Evolutionary conservation across 2,329 filamentous ascomycete genomes (phyloP).

Genomic region (Corniculantispora saksenae): DNA sequence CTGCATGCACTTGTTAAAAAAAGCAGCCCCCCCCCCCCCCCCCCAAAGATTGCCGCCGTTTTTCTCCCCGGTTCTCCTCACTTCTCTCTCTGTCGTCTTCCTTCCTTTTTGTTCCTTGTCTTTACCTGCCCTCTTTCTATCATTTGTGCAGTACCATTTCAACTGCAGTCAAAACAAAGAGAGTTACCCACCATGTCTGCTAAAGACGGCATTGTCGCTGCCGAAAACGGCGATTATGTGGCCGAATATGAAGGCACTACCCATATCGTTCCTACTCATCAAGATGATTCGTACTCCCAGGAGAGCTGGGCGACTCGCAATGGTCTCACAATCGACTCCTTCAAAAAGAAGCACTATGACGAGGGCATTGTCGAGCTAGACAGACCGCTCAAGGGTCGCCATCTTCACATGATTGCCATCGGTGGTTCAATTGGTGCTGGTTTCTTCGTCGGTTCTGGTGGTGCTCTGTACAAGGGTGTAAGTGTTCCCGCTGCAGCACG

Average conservation of each 20-base stretch:
- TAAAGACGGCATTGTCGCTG: conserved; percentile 17
- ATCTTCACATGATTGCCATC: too few species aligned
- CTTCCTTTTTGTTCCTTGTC: neutral
- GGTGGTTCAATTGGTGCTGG: too few species aligned
- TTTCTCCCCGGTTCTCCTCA: conserved; percentile 5
- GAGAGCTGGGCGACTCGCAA: conserved; percentile 37
- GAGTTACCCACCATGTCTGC: conserved; percentile 13
- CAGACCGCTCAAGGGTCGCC: conserved; percentile 54
- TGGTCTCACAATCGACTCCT: conserved; percentile 37
- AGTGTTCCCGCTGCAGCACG: conserved; percentile 24
- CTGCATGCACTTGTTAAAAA: conserved; percentile 11
- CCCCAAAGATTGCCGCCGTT: neutral
- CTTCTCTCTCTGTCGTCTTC: neutral
- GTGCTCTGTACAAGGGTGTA: conserved; percentile 53
- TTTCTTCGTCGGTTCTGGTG: too few species aligned
- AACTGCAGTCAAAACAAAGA: neutral
- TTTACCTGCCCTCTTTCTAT: too few species aligned
- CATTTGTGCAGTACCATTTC: neutral
- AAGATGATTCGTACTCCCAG: conserved; percentile 23
- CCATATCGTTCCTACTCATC: conserved; percentile 18
- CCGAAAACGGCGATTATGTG: conserved; percentile 23
- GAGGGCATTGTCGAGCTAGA: conserved; percentile 40
- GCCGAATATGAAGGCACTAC: conserved; percentile 15
- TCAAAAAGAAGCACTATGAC: conserved; percentile 36
- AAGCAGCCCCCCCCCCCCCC: conserved; percentile 4